Evolutionary conservation across 768 basidiomycete species (phyloP).

Genomic region (Termitomyces sp.): DNA sequence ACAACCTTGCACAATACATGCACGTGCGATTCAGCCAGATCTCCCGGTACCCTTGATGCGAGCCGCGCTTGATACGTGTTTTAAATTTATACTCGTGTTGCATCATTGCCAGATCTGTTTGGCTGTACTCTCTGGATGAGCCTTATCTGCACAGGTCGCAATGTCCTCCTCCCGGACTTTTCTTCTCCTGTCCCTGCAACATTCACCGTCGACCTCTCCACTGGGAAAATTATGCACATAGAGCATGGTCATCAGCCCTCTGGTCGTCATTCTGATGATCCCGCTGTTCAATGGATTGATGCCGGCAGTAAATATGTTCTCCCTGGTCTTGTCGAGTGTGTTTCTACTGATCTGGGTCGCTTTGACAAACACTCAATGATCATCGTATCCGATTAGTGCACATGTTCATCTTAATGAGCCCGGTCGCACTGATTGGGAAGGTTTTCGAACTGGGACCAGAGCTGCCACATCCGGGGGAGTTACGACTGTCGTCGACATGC

Average conservation of each 20-base stretch:
- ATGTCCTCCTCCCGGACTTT: conserved; percentile 51
- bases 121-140: neutral
- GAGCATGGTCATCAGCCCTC: conserved; percentile 25
- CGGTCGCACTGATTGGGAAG: conserved; percentile 92
- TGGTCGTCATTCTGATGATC: conserved; percentile 24
- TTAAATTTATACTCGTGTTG: neutral
- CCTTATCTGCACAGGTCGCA: conserved; percentile 45
- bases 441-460: conserved; percentile 85
- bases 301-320: conserved; percentile 56
- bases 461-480: conserved; percentile 92
- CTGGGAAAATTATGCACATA: conserved; percentile 60
- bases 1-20: neutral
- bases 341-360: conserved; percentile 10
- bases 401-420: conserved; percentile 96
- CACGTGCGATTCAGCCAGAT: neutral
- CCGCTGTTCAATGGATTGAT: conserved; percentile 40
- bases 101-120: neutral
- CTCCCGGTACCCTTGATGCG: neutral
- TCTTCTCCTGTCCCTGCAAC: conserved; percentile 56
- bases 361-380: conserved; percentile 7
- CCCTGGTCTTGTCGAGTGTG: conserved; percentile 81
- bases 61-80: neutral
- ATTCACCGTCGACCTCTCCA: conserved; percentile 47
- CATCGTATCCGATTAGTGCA: conserved; percentile 39
- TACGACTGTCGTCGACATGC: conserved; percentile 95